These are phyloP conservation scores for Monilinia aucupariae DNA, from an alignment of 2,329 filamentous ascomycete genomes.

Conservation along the genomic window DNA sequence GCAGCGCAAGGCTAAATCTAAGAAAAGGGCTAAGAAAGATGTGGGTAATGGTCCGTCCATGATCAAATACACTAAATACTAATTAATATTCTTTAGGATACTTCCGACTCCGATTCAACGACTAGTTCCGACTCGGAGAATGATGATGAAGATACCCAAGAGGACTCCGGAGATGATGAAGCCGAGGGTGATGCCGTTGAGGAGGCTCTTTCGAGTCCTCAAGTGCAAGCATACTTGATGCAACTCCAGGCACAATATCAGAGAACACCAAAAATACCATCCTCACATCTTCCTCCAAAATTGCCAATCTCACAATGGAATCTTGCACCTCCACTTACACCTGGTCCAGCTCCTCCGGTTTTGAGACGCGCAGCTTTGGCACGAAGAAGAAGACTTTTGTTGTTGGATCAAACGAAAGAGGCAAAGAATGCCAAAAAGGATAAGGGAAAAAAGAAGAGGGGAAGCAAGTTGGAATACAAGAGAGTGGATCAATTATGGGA, in stretches of 20 bases:
- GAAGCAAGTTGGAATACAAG: slow-evolving; percentile 59
- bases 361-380: slow-evolving; percentile 23
- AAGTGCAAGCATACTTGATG: slow-evolving; percentile 27
- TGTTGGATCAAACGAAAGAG: slow-evolving; percentile 30
- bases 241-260: slow-evolving; percentile 25
- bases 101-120: slow-evolving; percentile 33
- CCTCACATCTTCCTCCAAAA: slow-evolving; percentile 15
- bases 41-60: slow-evolving; percentile 19
- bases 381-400: slow-evolving; percentile 23
- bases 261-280: slow-evolving; percentile 9
- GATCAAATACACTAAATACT: slow-evolving; percentile 13
- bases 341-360: slow-evolving; percentile 19
- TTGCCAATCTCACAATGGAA: slow-evolving; percentile 4
- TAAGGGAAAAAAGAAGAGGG: slow-evolving; percentile 38
- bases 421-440: slow-evolving; percentile 39
- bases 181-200: slow-evolving; percentile 18
- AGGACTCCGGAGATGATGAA: slow-evolving; percentile 15
- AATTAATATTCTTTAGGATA: slow-evolving; percentile 22
- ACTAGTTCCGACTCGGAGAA: slow-evolving; percentile 32
- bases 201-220: slow-evolving; percentile 18
- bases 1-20: slow-evolving; percentile 39
- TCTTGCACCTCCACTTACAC: slow-evolving; percentile 15
- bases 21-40: slow-evolving; percentile 37
- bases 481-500: slow-evolving; percentile 60
- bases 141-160: slow-evolving; percentile 17